Percentiles rank a stretch among this genome's conserved stretches.
These are phyloP conservation scores for Sporopachydermia cereana DNA, from an alignment of 1,139 yeast species.

Conservation along the genomic window DNA sequence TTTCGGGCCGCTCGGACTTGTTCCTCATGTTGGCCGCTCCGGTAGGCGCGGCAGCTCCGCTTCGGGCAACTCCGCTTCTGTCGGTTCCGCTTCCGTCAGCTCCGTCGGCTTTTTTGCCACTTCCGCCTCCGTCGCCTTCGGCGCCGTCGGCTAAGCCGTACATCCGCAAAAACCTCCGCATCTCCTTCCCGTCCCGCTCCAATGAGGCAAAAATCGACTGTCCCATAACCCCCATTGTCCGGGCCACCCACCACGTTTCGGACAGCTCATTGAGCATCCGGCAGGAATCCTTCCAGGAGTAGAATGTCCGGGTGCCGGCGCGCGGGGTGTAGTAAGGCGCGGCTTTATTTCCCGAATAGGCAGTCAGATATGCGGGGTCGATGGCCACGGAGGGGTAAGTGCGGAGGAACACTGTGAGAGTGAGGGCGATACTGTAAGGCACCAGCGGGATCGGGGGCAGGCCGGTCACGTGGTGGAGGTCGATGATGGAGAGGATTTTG, in stretches of 20 bases:
- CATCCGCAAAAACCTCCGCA: conserved; percentile 4
- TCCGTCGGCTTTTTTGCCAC: background rate
- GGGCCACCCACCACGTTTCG: conserved; percentile 27
- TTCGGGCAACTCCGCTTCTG: too few species aligned
- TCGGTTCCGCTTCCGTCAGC: too few species aligned
- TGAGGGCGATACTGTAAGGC: conserved; percentile 24
- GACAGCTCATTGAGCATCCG: conserved; percentile 20
- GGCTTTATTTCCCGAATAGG: background rate
- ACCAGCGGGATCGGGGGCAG: conserved; percentile 23
- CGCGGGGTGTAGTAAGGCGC: background rate
- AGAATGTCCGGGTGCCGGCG: conserved; percentile 18
- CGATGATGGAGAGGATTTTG: conserved; percentile 19
- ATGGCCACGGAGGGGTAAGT: conserved; percentile 18
- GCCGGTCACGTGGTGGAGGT: conserved; percentile 12
- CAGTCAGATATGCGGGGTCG: background rate
- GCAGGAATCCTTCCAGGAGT: conserved; percentile 21
- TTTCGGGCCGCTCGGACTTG: background rate
- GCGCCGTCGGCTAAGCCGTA: background rate
- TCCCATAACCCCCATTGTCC: conserved; percentile 27
- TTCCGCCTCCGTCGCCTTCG: too few species aligned
- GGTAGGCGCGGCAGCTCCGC: too few species aligned
- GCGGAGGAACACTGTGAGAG: conserved; percentile 24
- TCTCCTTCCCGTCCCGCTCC: conserved; percentile 13
- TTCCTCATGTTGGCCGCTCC: too few species aligned
- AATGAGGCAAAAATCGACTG: conserved; percentile 20